These are phyloP conservation scores for Cyberlindnera maclurae DNA, from an alignment of 805 yeast species.

Conservation along the genomic window DNA sequence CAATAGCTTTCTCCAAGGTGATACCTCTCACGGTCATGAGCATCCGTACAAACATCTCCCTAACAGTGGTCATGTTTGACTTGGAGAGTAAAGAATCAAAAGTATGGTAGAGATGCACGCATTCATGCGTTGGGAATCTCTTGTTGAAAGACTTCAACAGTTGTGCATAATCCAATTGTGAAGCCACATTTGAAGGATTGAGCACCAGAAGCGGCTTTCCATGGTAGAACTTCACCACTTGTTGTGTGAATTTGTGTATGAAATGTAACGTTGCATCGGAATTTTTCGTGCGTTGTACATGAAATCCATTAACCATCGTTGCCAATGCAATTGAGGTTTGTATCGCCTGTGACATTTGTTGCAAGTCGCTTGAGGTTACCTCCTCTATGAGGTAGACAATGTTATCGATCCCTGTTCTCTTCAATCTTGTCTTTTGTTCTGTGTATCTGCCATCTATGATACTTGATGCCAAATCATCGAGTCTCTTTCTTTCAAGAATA, in stretches of 20 bases:
- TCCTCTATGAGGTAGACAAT: conserved; percentile 81
- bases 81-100: conserved; percentile 70
- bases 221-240: conserved; percentile 34
- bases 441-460: conserved; percentile 82
- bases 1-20: conserved; percentile 76
- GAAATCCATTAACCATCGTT: conserved; percentile 58
- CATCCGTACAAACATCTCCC: conserved; percentile 69
- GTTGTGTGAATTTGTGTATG: conserved; percentile 41
- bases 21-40: conserved; percentile 77
- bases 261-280: conserved; percentile 70
- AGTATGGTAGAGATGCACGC: conserved; percentile 41
- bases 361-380: conserved; percentile 38
- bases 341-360: conserved; percentile 52
- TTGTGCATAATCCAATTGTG: conserved; percentile 43
- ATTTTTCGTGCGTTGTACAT: conserved; percentile 57
- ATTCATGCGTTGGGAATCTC: conserved; percentile 21
- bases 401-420: conserved; percentile 58
- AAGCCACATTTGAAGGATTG: conserved; percentile 41
- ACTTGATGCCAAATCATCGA: conserved; percentile 78
- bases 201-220: conserved; percentile 39
- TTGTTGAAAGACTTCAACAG: conserved; percentile 36
- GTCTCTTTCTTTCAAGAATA: conserved; percentile 83
- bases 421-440: conserved; percentile 79
- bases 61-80: conserved; percentile 59
- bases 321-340: conserved; percentile 72